phyloP scores from a whole-genome alignment of 305 asterid species.

The Stenogyne calaminthoides region DNA sequence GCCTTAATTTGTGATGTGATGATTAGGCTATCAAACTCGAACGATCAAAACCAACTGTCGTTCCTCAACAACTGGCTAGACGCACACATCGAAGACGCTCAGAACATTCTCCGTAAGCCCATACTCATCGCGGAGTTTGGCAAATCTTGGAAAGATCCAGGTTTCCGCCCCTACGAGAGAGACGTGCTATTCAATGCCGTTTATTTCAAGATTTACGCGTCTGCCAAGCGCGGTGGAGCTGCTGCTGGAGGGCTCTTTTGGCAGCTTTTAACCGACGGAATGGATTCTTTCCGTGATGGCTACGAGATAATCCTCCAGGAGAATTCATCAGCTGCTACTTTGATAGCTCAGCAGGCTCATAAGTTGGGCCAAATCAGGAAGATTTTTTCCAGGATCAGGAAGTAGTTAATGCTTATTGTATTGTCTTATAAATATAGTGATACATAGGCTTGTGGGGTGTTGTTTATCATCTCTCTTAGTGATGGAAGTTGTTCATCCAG shows the following conservation, averaged over 20 bases:
- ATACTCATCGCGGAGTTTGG: conserved; percentile 81
- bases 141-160: conserved; percentile 64
- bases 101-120: conserved; percentile 66
- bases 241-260: conserved; percentile 92
- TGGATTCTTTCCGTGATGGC: conserved; percentile 76
- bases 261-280: conserved; percentile 77
- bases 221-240: conserved; percentile 82
- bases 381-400: conserved; percentile 50
- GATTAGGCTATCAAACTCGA: conserved; percentile 60
- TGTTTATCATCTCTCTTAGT: conserved; percentile 39
- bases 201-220: conserved; percentile 60
- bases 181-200: conserved; percentile 64
- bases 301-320: conserved; percentile 72
- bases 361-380: conserved; percentile 52
- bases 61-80: conserved; percentile 73
- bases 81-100: conserved; percentile 75
- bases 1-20: not conserved
- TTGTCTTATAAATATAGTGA: not conserved
- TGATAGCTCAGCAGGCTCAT: conserved; percentile 69
- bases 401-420: conserved; percentile 41
- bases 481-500: conserved; percentile 65
- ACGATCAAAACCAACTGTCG: conserved; percentile 49
- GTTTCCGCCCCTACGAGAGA: conserved; percentile 58
- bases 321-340: conserved; percentile 61
- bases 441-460: too few relatives aligned